These are phyloP conservation scores for Panicum virgatum DNA, from an alignment of 202 grass and related monocot genomes.

Conservation along the genomic window DNA sequence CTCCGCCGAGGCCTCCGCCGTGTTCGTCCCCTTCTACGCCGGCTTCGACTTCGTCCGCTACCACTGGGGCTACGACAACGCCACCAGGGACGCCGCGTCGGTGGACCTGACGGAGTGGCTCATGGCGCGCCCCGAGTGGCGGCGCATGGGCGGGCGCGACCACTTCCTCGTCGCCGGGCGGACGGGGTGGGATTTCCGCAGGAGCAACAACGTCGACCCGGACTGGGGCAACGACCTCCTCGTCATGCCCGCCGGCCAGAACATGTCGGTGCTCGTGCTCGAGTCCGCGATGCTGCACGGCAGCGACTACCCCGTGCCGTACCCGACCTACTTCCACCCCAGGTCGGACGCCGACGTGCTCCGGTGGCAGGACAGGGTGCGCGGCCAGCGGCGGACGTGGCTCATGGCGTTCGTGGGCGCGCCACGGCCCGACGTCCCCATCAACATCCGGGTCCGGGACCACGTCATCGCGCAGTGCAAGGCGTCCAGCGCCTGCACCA, in stretches of 20 bases:
- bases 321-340: background rate
- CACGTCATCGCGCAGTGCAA: background rate
- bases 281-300: background rate
- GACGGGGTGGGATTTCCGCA: background rate
- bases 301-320: background rate
- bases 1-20: background rate
- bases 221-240: background rate
- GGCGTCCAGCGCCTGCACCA: background rate
- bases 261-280: background rate
- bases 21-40: background rate
- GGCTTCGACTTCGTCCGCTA: background rate
- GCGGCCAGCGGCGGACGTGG: background rate
- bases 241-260: background rate
- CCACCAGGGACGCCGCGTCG: background rate
- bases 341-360: background rate
- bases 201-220: background rate
- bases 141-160: background rate
- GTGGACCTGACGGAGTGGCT: background rate
- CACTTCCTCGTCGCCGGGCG: background rate
- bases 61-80: constrained; percentile 1
- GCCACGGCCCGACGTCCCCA: background rate
- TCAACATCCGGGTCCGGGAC: background rate
- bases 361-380: background rate
- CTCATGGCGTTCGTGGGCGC: background rate
- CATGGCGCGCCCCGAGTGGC: background rate